A percentile compares a stretch with the other conserved stretches of the same genome.
These are phyloP conservation scores for Pleoardoris graminearum DNA, from an alignment of 2,329 filamentous ascomycete species.

Conservation along the genomic window DNA sequence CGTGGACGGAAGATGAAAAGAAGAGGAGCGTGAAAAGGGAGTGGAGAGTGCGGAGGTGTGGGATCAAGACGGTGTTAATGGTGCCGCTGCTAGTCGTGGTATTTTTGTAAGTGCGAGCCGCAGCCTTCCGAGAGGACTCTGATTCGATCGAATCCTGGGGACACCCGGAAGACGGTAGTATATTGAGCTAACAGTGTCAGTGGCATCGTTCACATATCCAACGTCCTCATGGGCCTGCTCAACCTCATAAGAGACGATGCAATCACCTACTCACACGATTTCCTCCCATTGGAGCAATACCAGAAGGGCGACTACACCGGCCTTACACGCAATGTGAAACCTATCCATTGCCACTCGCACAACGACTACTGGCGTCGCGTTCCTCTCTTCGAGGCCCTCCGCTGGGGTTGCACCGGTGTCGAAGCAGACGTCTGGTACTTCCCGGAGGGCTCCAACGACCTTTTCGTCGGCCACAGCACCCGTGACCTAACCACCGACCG, in stretches of 20 bases:
- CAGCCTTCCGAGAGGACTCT: conserved; percentile 17
- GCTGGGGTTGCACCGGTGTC: conserved; percentile 58
- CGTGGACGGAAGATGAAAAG: conserved; percentile 24
- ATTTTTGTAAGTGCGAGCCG: conserved; percentile 38
- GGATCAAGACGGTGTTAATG: conserved; percentile 21
- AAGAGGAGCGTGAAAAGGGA: conserved; percentile 18
- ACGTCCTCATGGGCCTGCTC: conserved; percentile 44
- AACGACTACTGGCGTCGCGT: conserved; percentile 63
- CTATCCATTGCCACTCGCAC: conserved; percentile 59
- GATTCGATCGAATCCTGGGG: too few species aligned
- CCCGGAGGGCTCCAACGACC: conserved; percentile 50
- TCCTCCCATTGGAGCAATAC: conserved; percentile 46
- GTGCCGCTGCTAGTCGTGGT: conserved; percentile 27
- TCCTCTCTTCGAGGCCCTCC: conserved; percentile 59
- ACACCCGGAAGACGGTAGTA: too few species aligned
- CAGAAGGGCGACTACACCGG: conserved; percentile 44
- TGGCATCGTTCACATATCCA: conserved; percentile 48
- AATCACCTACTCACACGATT: conserved; percentile 42
- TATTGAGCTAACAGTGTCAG: conserved; percentile 25
- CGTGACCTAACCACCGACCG: conserved; percentile 51
- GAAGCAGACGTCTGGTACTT: conserved; percentile 63
- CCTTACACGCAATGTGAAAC: conserved; percentile 54
- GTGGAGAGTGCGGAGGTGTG: conserved; percentile 24
- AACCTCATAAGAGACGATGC: conserved; percentile 44
- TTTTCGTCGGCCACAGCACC: conserved; percentile 59